phyloP scores from a whole-genome alignment of 805 yeast species.

The Blastobotrys muscicola region DNA sequence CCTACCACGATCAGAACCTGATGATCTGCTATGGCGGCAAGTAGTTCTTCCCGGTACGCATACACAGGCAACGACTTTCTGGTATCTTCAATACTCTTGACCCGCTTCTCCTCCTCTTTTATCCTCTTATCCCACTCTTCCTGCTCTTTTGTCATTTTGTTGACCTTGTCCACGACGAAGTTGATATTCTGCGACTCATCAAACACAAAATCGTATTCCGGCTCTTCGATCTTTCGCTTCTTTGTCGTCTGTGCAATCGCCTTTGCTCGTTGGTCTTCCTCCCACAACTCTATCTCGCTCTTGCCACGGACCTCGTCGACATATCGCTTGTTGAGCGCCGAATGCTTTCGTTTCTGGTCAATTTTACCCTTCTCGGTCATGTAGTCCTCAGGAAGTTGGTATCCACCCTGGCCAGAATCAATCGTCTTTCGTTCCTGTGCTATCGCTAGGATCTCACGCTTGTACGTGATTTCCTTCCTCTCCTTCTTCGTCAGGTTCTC shows the following conservation, averaged over 20 bases:
- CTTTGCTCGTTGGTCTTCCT: slow-evolving; percentile 39
- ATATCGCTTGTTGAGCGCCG: slow-evolving; percentile 35
- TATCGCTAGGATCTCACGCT: slow-evolving; percentile 40
- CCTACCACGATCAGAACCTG: slow-evolving; percentile 74
- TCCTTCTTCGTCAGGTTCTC: slow-evolving; percentile 39
- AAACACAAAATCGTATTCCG: slow-evolving; percentile 64
- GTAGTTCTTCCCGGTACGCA: slow-evolving; percentile 46
- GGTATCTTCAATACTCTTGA: slow-evolving; percentile 26
- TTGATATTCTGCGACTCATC: slow-evolving; percentile 55
- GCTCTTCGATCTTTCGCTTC: slow-evolving; percentile 35
- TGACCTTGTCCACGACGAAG: slow-evolving; percentile 38
- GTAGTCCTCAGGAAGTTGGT: slow-evolving; percentile 49
- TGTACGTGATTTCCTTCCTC: slow-evolving; percentile 41
- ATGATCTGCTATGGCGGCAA: slow-evolving; percentile 48
- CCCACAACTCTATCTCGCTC: slow-evolving; percentile 39
- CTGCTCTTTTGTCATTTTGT: slow-evolving; percentile 26
- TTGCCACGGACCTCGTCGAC: slow-evolving; percentile 17
- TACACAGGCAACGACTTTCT: slow-evolving; percentile 70
- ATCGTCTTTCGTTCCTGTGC: slow-evolving; percentile 32
- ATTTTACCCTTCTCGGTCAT: slow-evolving; percentile 42
- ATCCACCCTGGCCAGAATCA: slow-evolving; percentile 31
- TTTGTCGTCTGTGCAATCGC: slow-evolving; percentile 29
- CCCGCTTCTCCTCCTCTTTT: slow-evolving; percentile 29
- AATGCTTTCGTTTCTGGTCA: slow-evolving; percentile 46
- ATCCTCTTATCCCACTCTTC: slow-evolving; percentile 23